These are phyloP conservation scores for Immersiella caudata DNA, from an alignment of 495 filamentous ascomycete genomes.

Conservation along the genomic window DNA sequence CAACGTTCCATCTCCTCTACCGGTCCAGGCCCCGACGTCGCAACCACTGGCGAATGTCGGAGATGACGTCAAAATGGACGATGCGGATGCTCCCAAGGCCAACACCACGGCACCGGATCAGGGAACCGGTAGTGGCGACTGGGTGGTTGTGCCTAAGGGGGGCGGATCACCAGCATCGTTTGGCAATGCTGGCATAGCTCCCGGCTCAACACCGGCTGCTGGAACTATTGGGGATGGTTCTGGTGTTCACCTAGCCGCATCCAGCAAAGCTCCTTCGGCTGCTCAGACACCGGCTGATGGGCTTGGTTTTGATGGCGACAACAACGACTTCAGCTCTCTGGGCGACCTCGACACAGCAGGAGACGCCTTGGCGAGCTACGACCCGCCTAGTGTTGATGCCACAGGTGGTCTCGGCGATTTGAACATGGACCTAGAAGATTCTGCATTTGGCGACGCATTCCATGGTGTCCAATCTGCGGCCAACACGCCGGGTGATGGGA, in stretches of 20 bases:
- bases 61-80: conserved; percentile 43
- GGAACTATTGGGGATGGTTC: not conserved
- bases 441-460: conserved; percentile 60
- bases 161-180: conserved; percentile 33
- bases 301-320: conserved; percentile 43
- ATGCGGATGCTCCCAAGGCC: conserved; percentile 26
- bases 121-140: conserved; percentile 52
- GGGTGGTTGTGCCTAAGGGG: conserved; percentile 58
- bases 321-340: conserved; percentile 57
- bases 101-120: conserved; percentile 41
- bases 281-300: conserved; percentile 42
- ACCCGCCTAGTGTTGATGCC: conserved; percentile 33
- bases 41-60: conserved; percentile 12
- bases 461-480: conserved; percentile 45
- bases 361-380: conserved; percentile 50
- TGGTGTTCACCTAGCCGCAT: not conserved
- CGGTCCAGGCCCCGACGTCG: conserved; percentile 28
- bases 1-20: conserved; percentile 41
- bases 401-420: conserved; percentile 45
- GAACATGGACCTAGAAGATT: conserved; percentile 56
- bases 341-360: conserved; percentile 56
- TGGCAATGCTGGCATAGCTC: conserved; percentile 27
- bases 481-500: conserved; percentile 25
- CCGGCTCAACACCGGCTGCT: conserved; percentile 13
- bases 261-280: conserved; percentile 44